phyloP scores from a whole-genome alignment of 116 monocot species.

The Papilionanthe hybrid region DNA sequence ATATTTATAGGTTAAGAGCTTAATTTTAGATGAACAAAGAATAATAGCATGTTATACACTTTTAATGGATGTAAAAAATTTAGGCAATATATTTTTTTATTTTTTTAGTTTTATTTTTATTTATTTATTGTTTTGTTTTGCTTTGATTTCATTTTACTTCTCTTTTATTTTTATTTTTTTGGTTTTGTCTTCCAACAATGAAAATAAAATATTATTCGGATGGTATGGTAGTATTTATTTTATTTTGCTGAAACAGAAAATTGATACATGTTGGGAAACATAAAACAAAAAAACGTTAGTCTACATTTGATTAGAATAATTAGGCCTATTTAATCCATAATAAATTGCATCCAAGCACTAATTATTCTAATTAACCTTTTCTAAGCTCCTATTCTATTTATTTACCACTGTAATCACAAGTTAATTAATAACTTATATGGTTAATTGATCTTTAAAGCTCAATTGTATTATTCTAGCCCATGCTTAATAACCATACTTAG shows the following conservation, averaged over 20 bases:
- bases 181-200: background rate
- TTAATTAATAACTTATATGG: slow-evolving; percentile 1
- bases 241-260: background rate
- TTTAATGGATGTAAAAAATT: background rate
- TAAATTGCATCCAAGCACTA: background rate
- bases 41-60: background rate
- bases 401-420: background rate
- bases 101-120: background rate
- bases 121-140: no score
- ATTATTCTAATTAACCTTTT: background rate
- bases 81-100: background rate
- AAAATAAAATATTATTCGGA: background rate
- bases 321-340: background rate
- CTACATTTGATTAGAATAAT: background rate
- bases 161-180: background rate
- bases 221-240: no score
- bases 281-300: background rate
- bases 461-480: background rate
- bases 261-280: background rate
- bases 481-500: background rate
- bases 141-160: background rate
- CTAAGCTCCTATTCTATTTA: background rate
- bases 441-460: background rate
- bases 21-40: no score
- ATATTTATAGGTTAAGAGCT: no score